Evolutionary conservation across 208 protist genomes (phyloP), one percentile per base, ranked within the genome.

Genomic region (Leishmania amazonensis): DNA sequence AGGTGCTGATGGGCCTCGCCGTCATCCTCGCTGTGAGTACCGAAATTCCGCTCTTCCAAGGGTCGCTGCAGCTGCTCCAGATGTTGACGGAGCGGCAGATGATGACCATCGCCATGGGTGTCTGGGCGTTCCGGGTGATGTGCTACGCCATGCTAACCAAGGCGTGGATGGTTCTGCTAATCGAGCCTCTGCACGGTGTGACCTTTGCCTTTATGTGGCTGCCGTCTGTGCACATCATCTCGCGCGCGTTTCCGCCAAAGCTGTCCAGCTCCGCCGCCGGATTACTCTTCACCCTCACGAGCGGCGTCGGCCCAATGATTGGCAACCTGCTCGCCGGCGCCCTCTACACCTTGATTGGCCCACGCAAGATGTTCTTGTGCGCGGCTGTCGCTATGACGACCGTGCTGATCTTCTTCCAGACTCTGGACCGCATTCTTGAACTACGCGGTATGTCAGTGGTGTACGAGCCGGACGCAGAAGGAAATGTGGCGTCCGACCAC

Each of bases 1-100:
- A 71, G 54, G 35, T 89, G 19, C 80, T 97, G 45, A 84, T 96
- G 40, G 94, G 91, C 6, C 38, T 96, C 38, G 87, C 90, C 21
- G 68, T 95, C n/a, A 77, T 87, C 11, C 47, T 95, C 62, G 93
- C 89, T 53, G 87, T 96, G 31, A 89, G 82, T 42, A 89, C 87
- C n/a, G 94, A 97, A 78, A 91, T 96, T 54, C 90, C 91, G n/a
- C 77, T 97, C 42, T 93, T 96, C 70, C 80, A 88, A 70, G 81
- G 78, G 72, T 83, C 84, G 35, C 83, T 84, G n/a, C 60, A 62
- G 19, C 54, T 97, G 31, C 83, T 89, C 62, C 35, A 76, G 54
- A 81, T 60, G 40, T 86, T 94, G 67, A 87, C 85, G 13, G 83
- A 88, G 35, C 87, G 86, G 24, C 78, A 89, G 54, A 86, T 97